phyloP scores from a whole-genome alignment of 306 rosid genomes.

The Carpinus fangiana region DNA sequence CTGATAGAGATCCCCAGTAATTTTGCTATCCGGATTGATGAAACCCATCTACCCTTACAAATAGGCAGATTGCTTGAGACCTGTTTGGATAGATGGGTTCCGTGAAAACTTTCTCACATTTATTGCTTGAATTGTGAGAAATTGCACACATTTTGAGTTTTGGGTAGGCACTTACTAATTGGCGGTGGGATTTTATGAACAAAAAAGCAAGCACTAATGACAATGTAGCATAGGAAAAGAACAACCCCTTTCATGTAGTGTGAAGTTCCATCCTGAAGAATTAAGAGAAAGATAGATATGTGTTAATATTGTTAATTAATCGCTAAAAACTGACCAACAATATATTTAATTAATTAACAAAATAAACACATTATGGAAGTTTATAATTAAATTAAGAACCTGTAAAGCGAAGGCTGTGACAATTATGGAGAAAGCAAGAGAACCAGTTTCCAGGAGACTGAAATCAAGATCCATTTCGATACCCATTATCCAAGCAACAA shows the following conservation, averaged over 20 bases:
- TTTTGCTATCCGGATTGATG: no score
- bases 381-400: slow-evolving; percentile 28
- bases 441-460: slow-evolving; percentile 79
- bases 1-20: no score
- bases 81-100: no score
- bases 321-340: not conserved
- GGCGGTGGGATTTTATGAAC: slow-evolving; percentile 46
- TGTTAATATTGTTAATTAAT: not conserved
- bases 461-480: slow-evolving; percentile 75
- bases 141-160: not conserved
- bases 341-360: not conserved
- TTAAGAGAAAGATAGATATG: not conserved
- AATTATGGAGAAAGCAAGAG: slow-evolving; percentile 71
- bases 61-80: no score
- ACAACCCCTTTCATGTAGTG: slow-evolving; percentile 86
- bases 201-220: slow-evolving; percentile 81
- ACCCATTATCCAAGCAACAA: slow-evolving; percentile 91
- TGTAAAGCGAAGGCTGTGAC: slow-evolving; percentile 81
- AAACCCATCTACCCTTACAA: no score
- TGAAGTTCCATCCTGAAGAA: slow-evolving; percentile 81
- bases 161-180: slow-evolving; percentile 40
- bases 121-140: not conserved
- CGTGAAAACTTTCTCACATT: not conserved
- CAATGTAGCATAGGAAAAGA: slow-evolving; percentile 72
- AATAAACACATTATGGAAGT: not conserved